A percentile compares a stretch with the other conserved stretches of the same genome.
These are phyloP conservation scores for Cercophora sp. DNA, from an alignment of 495 filamentous ascomycete genomes.

Conservation along the genomic window DNA sequence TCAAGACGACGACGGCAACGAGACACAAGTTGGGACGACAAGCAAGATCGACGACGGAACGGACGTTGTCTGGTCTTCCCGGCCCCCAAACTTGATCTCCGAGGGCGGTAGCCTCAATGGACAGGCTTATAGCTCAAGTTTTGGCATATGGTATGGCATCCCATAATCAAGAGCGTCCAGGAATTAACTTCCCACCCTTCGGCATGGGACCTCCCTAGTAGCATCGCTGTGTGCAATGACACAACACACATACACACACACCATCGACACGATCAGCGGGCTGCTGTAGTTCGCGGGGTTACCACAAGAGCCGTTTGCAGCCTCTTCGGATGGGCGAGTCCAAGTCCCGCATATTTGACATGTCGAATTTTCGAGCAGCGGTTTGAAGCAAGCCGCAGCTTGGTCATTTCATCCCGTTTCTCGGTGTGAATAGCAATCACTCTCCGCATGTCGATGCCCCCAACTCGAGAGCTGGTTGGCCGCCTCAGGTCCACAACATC, in stretches of 20 bases:
- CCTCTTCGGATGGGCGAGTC: not conserved
- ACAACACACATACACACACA: no score
- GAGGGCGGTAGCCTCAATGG: not conserved
- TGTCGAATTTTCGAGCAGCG: not conserved
- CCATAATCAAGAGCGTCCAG: slow-evolving; percentile 6
- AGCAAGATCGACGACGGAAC: not conserved
- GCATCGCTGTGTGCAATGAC: not conserved
- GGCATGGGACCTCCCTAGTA: slow-evolving; percentile 7
- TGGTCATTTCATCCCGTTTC: slow-evolving; percentile 24
- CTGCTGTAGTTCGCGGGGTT: not conserved
- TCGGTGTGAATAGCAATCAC: slow-evolving; percentile 26
- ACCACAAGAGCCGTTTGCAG: slow-evolving; percentile 2
- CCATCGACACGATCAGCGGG: no score
- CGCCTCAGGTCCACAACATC: no score
- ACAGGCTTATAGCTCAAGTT: slow-evolving; percentile 7
- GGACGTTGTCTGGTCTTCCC: not conserved
- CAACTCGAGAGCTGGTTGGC: slow-evolving; percentile 8
- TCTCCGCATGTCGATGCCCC: slow-evolving; percentile 8
- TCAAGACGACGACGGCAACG: no score
- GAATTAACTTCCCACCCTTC: slow-evolving; percentile 19
- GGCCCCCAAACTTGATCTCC: slow-evolving; percentile 13
- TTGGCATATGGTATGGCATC: slow-evolving; percentile 8
- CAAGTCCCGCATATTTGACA: slow-evolving; percentile 12
- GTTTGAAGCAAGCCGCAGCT: not conserved
- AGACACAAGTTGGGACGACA: not conserved